phyloP scores from a whole-genome alignment of 2,329 filamentous ascomycete genomes.

The Fusarium pseudoanthophilum region DNA sequence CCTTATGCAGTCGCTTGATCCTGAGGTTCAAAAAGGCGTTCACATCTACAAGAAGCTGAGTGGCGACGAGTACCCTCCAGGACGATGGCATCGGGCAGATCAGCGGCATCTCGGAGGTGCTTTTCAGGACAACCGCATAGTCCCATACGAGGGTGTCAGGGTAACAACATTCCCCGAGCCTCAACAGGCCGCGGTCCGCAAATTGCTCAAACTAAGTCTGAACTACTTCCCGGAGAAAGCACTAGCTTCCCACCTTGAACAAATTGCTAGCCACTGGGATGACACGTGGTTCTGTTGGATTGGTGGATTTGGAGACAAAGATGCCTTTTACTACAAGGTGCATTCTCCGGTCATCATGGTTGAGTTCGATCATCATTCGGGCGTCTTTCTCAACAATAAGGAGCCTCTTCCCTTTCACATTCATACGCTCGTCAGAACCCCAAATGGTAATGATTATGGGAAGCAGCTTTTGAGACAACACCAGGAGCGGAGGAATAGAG shows the following conservation, averaged over 20 bases:
- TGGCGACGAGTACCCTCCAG: conserved; percentile 71
- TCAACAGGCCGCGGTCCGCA: conserved; percentile 6
- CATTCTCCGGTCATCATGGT: conserved; percentile 78
- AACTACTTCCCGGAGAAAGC: conserved; percentile 16
- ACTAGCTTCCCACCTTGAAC: conserved; percentile 53
- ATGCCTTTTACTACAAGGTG: conserved; percentile 82
- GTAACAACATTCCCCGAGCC: not conserved
- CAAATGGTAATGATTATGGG: conserved; percentile 81
- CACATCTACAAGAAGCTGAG: conserved; percentile 59
- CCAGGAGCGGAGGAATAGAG: not conserved
- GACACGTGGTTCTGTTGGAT: conserved; percentile 86
- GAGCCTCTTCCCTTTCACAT: conserved; percentile 81
- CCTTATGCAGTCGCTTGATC: conserved; percentile 69
- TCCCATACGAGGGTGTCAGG: conserved; percentile 77
- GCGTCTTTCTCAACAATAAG: conserved; percentile 77
- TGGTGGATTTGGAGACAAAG: conserved; percentile 70
- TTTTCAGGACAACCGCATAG: conserved; percentile 77
- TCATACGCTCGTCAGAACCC: conserved; percentile 76
- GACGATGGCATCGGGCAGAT: conserved; percentile 81
- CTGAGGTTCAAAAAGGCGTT: not conserved
- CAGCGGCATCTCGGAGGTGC: conserved; percentile 81
- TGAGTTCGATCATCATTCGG: conserved; percentile 82
- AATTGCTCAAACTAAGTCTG: conserved; percentile 1
- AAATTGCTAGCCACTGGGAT: conserved; percentile 63
- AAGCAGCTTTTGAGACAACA: conserved; percentile 47